phyloP scores from a whole-genome alignment of 2,329 filamentous ascomycete genomes.

The Epichloe hybrida region DNA sequence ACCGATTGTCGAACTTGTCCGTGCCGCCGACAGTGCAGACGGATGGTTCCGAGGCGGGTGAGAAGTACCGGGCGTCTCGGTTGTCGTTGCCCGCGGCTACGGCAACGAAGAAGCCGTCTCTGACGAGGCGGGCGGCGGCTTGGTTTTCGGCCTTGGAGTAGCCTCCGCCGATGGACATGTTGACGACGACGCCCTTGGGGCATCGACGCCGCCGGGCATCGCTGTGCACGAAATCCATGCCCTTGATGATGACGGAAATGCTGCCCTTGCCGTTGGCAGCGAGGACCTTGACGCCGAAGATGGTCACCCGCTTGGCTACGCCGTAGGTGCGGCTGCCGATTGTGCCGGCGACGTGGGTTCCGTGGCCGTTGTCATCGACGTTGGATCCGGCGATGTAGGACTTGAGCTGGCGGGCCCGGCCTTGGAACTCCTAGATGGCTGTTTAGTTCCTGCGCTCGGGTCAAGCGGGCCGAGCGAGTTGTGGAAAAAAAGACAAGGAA shows the following conservation, averaged over 20 bases:
- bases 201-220: slow-evolving; percentile 21
- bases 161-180: slow-evolving; percentile 36
- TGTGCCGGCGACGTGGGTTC: slow-evolving; percentile 23
- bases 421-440: slow-evolving; percentile 21
- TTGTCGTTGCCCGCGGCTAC: slow-evolving; percentile 38
- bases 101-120: slow-evolving; percentile 31
- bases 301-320: slow-evolving; percentile 23
- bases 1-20: slow-evolving; percentile 18
- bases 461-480: background rate
- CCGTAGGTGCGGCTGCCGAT: slow-evolving; percentile 22
- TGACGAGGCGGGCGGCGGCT: slow-evolving; percentile 28
- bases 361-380: slow-evolving; percentile 14
- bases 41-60: slow-evolving; percentile 26
- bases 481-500: background rate
- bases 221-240: slow-evolving; percentile 24
- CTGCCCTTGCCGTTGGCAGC: slow-evolving; percentile 17
- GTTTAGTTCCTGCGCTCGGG: background rate
- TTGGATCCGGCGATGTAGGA: slow-evolving; percentile 20
- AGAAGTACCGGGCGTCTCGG: slow-evolving; percentile 22
- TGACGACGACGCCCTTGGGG: slow-evolving; percentile 29
- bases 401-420: slow-evolving; percentile 22
- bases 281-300: slow-evolving; percentile 28
- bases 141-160: slow-evolving; percentile 29
- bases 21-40: slow-evolving; percentile 35
- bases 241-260: slow-evolving; percentile 19